A percentile compares a stretch with the other conserved stretches of the same genome.
These are phyloP conservation scores for Roridomyces roridus DNA, from an alignment of 768 basidiomycete genomes.

Conservation along the genomic window DNA sequence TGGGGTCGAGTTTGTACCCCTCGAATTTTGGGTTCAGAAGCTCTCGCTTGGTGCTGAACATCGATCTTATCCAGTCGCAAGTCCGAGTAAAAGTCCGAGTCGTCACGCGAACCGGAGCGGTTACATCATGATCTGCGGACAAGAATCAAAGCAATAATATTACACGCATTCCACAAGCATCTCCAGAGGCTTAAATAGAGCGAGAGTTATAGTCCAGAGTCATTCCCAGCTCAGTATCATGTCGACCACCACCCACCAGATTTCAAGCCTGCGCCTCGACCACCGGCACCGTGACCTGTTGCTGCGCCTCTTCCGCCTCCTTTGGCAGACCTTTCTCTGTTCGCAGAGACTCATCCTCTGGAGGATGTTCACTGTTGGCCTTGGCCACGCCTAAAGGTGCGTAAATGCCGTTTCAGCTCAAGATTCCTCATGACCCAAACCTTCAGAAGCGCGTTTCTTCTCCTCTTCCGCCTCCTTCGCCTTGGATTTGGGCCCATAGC, in stretches of 20 bases:
- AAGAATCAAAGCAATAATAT: neutral
- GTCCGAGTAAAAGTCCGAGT: too few species aligned
- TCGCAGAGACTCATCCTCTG: slow-evolving; percentile 9
- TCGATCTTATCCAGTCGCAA: neutral
- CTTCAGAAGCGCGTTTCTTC: neutral
- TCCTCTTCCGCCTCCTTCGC: neutral
- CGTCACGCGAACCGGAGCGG: too few species aligned
- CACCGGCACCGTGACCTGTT: neutral
- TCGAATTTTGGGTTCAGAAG: slow-evolving; percentile 86
- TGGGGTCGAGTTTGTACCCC: slow-evolving; percentile 75
- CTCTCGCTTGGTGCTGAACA: slow-evolving; percentile 43
- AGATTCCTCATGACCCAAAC: neutral
- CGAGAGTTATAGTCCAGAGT: too few species aligned
- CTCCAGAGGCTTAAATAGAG: too few species aligned
- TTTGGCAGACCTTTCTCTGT: slow-evolving; percentile 10
- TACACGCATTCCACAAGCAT: neutral
- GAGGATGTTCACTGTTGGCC: slow-evolving; percentile 1
- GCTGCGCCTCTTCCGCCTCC: neutral
- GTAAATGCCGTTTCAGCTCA: neutral
- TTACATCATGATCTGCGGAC: neutral
- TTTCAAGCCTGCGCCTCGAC: neutral
- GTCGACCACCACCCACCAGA: neutral
- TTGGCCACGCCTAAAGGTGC: neutral
- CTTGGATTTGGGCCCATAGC: slow-evolving; percentile 51
- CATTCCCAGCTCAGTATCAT: neutral